Base-by-base conservation (phyloP, 2,329 filamentous ascomycete genomes). In the Beauveria sp. region DNA sequence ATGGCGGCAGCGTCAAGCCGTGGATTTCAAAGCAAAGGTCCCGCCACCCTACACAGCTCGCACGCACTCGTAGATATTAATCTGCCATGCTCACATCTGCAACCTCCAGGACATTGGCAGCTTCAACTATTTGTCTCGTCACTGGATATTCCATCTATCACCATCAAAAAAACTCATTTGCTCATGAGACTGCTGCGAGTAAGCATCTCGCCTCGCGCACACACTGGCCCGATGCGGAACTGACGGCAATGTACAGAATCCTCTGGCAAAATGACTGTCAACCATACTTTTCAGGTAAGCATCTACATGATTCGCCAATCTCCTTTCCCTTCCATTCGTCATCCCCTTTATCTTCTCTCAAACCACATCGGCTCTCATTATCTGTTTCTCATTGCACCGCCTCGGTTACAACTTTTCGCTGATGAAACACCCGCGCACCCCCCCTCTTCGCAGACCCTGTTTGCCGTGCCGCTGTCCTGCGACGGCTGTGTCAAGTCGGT, bases 381-480 rank as follows among this genome's bases (percentile, higher is more conserved):
- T 34, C 28, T 31, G 38, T 40, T 60, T 61, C 48, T 57, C 59
- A 38, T 52, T 58, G 54, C 65, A 69, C 65, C 53, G 66, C 59
- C 31, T 62, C 45, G 60, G 60, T 62, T 43, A 56, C 60, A 56
- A 24, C 26, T 38, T 38, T 49, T 7, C 26, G 28, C 59, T 61
- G 51, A 66, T 61, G 58, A 62, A 63, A 61, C 60, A n/a, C 50
- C 14, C 42, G 28, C 38, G 38, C 51, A 34, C 48, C 10, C 45
- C 51, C 31, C 42, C 42, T 40, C 38, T 24, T 45, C 66, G 67
- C 66, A 98, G 89, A 96, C 93, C 64, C 88, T 93, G 66, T 98
- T 98, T 75, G 92, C 93, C 66, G 95, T 98, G 68, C 93, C 92
- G 61, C 88, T 98, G 80, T 91, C 88, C 76, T 98, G 95, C 79